These are phyloP conservation scores for Pachyrhizus erosus DNA, from an alignment of 306 rosid species.

Conservation along the genomic window DNA sequence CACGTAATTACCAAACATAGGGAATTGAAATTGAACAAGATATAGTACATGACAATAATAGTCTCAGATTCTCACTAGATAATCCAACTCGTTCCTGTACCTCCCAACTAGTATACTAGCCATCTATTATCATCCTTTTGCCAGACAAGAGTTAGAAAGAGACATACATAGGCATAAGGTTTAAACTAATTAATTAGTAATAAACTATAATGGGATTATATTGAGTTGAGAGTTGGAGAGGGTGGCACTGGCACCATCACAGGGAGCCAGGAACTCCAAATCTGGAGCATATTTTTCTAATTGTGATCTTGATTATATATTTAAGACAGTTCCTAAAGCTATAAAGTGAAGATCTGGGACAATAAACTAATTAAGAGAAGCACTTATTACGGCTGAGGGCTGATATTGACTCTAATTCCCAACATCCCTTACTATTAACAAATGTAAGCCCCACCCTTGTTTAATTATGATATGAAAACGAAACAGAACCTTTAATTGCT, in stretches of 20 bases:
- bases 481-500: slow-evolving; percentile 35
- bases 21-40: slow-evolving; percentile 17
- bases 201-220: slow-evolving; percentile 10
- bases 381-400: slow-evolving; percentile 19
- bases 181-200: slow-evolving; percentile 2
- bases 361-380: slow-evolving; percentile 43
- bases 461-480: slow-evolving; percentile 31
- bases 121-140: slow-evolving; percentile 42
- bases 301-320: slow-evolving; percentile 3
- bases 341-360: slow-evolving; percentile 38
- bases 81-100: slow-evolving; percentile 18
- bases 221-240: slow-evolving; percentile 17
- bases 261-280: slow-evolving; percentile 31
- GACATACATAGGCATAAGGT: slow-evolving; percentile 41
- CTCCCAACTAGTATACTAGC: slow-evolving; percentile 35
- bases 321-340: slow-evolving; percentile 23
- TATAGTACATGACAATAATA: slow-evolving; percentile 1
- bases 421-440: slow-evolving; percentile 38
- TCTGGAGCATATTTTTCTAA: slow-evolving; percentile 40
- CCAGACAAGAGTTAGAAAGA: slow-evolving; percentile 45
- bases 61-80: slow-evolving; percentile 9
- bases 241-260: slow-evolving; percentile 47
- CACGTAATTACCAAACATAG: neutral
- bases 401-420: slow-evolving; percentile 34
- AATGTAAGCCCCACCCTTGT: slow-evolving; percentile 14